A percentile compares a stretch with the other conserved stretches of the same genome.
Conservation (phyloP, 1,139 yeast genomes). For the Kluyveromyces marxianus region DNA sequence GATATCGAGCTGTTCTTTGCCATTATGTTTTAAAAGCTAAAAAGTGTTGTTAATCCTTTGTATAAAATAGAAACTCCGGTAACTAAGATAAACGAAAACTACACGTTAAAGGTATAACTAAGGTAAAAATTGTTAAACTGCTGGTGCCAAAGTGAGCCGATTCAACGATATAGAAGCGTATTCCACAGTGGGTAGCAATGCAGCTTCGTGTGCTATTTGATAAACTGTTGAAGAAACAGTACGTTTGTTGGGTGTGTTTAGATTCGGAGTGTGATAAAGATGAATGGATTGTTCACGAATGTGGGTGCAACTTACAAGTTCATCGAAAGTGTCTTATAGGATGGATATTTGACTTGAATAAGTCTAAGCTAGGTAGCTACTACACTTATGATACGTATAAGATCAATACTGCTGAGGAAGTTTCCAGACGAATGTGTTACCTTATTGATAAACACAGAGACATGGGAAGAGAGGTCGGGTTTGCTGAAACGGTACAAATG, state of each 20-base stretch:
- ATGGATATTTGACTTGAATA: slow-evolving; percentile 15
- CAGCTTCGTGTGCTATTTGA: neutral
- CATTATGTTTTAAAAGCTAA: no score
- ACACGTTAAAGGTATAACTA: no score
- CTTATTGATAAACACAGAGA: slow-evolving; percentile 16
- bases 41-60: no score
- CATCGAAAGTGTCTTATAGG: slow-evolving; percentile 17
- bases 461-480: slow-evolving; percentile 12
- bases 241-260: slow-evolving; percentile 19
- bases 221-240: slow-evolving; percentile 6
- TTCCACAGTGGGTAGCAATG: neutral
- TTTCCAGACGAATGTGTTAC: slow-evolving; percentile 12
- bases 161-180: no score
- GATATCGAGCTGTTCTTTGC: no score
- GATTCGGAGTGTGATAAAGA: slow-evolving; percentile 11
- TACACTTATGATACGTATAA: slow-evolving; percentile 7
- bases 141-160: no score
- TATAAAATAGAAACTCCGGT: no score
- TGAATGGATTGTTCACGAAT: slow-evolving; percentile 15
- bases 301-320: slow-evolving; percentile 19
- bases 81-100: no score
- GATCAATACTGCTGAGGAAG: slow-evolving; percentile 8
- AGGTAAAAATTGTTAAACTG: no score
- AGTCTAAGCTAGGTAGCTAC: slow-evolving; percentile 9
- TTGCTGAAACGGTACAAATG: slow-evolving; percentile 12